These are phyloP conservation scores for Chaetomiaceae sp. DNA, from an alignment of 2,329 filamentous ascomycete genomes.

Conservation along the genomic window DNA sequence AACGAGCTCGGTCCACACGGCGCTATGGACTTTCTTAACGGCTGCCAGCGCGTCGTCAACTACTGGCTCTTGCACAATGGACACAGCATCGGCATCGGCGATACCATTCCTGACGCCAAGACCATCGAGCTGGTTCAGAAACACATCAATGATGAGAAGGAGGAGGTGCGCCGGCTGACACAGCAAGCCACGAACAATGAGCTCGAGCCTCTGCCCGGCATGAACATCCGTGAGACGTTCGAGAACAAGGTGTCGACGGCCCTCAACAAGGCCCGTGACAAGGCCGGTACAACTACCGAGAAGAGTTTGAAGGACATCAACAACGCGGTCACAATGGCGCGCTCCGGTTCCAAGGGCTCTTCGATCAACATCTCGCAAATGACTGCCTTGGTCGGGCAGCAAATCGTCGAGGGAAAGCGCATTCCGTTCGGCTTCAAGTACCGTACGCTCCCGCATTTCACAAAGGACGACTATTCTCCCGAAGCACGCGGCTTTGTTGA, in stretches of 20 bases:
- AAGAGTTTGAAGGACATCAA: slow-evolving; percentile 92
- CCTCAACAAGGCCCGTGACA: slow-evolving; percentile 72
- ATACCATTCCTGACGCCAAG: slow-evolving; percentile 83
- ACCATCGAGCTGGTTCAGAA: slow-evolving; percentile 83
- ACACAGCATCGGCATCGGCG: slow-evolving; percentile 96
- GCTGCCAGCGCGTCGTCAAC: slow-evolving; percentile 87
- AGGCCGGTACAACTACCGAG: slow-evolving; percentile 87
- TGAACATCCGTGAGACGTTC: slow-evolving; percentile 98
- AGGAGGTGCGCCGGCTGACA: slow-evolving; percentile 71
- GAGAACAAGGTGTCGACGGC: slow-evolving; percentile 95
- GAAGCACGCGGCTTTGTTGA: slow-evolving; percentile 97
- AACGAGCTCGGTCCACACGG: slow-evolving; percentile 85
- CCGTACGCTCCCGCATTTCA: slow-evolving; percentile 92
- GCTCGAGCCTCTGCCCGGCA: slow-evolving; percentile 90
- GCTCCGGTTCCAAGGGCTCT: slow-evolving; percentile 95
- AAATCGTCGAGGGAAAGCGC: slow-evolving; percentile 97
- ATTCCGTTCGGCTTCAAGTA: slow-evolving; percentile 99
- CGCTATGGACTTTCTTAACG: slow-evolving; percentile 93
- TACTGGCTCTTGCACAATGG: slow-evolving; percentile 97
- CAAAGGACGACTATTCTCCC: slow-evolving; percentile 97
- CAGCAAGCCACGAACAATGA: slow-evolving; percentile 75
- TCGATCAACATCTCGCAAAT: slow-evolving; percentile 99
- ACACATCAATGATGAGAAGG: slow-evolving; percentile 77
- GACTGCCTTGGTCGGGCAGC: slow-evolving; percentile 95
- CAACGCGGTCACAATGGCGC: slow-evolving; percentile 94